Percentiles rank a stretch among this genome's conserved stretches.
These are phyloP conservation scores for Neofusicoccum sp. DNA, from an alignment of 2,329 filamentous ascomycete genomes.

Conservation along the genomic window DNA sequence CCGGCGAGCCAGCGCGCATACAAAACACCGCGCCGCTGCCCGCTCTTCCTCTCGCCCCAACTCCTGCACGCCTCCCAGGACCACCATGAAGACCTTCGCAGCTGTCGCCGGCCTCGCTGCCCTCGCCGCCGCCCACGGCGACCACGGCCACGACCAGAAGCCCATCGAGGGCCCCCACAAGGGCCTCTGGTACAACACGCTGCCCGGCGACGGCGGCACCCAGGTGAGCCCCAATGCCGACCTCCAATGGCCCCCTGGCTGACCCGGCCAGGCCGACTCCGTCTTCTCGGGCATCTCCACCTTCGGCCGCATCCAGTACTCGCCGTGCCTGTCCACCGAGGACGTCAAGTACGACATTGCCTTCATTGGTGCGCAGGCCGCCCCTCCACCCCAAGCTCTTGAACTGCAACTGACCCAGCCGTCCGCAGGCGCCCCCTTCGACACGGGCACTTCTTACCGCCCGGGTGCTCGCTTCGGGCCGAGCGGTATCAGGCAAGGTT, in stretches of 20 bases:
- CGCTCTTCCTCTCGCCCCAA: neutral
- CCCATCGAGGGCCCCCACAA: slow-evolving; percentile 67
- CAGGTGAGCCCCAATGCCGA: slow-evolving; percentile 55
- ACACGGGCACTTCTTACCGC: slow-evolving; percentile 81
- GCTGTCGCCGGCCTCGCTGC: slow-evolving; percentile 46
- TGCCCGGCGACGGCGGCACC: slow-evolving; percentile 80
- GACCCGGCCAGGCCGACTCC: slow-evolving; percentile 66
- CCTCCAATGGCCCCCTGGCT: slow-evolving; percentile 4
- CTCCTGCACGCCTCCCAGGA: neutral
- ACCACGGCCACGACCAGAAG: slow-evolving; percentile 57
- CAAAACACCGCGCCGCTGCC: neutral
- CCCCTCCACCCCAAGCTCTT: neutral
- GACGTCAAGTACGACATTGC: slow-evolving; percentile 78
- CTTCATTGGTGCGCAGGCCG: slow-evolving; percentile 63
- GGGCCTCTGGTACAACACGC: slow-evolving; percentile 75
- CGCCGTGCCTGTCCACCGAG: slow-evolving; percentile 69
- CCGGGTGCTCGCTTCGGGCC: slow-evolving; percentile 83
- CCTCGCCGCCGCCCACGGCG: slow-evolving; percentile 58
- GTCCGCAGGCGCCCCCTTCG: slow-evolving; percentile 72
- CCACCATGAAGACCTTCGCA: slow-evolving; percentile 12
- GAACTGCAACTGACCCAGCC: neutral
- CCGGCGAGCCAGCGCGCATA: neutral
- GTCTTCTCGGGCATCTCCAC: slow-evolving; percentile 88
- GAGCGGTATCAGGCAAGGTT: slow-evolving; percentile 81
- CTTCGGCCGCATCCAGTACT: slow-evolving; percentile 76